A percentile compares a stretch with the other conserved stretches of the same genome.
phyloP scores from a whole-genome alignment of 1,284 basidiomycete species.

The Microbotryum violaceum region DNA sequence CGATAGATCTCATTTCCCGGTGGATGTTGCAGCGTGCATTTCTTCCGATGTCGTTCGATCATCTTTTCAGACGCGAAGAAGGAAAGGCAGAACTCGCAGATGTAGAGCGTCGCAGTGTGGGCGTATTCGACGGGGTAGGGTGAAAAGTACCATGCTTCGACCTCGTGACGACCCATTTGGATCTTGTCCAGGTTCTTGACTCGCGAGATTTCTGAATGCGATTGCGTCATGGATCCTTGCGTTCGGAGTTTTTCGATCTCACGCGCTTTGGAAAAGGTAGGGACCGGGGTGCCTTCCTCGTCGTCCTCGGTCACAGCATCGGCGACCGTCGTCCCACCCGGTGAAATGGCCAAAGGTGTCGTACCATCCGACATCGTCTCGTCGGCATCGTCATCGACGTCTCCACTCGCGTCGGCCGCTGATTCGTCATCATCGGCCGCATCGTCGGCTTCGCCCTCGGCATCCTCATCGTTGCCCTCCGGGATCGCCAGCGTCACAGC shows the following conservation, averaged over 20 bases:
- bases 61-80: slow-evolving; percentile 82
- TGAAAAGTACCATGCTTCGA: slow-evolving; percentile 99
- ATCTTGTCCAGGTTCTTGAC: slow-evolving; percentile 98
- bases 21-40: slow-evolving; percentile 89
- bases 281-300: slow-evolving; percentile 43
- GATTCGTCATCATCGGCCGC: slow-evolving; percentile 36
- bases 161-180: slow-evolving; percentile 91
- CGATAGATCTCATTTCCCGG: slow-evolving; percentile 99
- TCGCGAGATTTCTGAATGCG: slow-evolving; percentile 89
- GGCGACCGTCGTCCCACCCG: not conserved
- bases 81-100: slow-evolving; percentile 96
- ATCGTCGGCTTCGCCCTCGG: slow-evolving; percentile 47
- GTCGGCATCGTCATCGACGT: slow-evolving; percentile 45
- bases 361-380: not conserved
- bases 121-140: slow-evolving; percentile 98
- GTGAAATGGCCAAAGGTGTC: no score
- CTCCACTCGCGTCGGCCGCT: slow-evolving; percentile 38
- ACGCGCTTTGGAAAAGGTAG: slow-evolving; percentile 76
- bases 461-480: slow-evolving; percentile 35
- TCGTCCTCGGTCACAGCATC: slow-evolving; percentile 29
- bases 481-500: slow-evolving; percentile 8
- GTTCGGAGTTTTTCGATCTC: slow-evolving; percentile 98
- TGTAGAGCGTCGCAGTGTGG: slow-evolving; percentile 85
- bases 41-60: slow-evolving; percentile 79
- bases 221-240: slow-evolving; percentile 98